Evolutionary conservation across 352 stramenopile species (phyloP).

Genomic region (Globisporangium spiculum): DNA sequence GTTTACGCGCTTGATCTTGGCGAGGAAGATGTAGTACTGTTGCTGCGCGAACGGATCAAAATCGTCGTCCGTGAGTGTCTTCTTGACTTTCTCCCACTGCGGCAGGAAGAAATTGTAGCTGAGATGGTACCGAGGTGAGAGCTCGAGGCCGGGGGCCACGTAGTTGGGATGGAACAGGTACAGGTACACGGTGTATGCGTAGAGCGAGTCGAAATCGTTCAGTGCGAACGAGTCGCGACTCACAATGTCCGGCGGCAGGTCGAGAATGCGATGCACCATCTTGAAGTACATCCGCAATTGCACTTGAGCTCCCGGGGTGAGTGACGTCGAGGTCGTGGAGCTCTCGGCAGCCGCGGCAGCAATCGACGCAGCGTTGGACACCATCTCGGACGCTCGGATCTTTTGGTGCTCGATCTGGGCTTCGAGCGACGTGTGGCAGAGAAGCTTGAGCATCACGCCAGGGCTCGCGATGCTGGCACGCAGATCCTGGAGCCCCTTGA

Average conservation of each 20-base stretch:
- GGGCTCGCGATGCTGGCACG: conserved; percentile 47
- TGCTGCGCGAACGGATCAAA: conserved; percentile 70
- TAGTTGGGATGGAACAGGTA: conserved; percentile 69
- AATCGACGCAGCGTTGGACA: conserved; percentile 21
- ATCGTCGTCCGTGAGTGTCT: conserved; percentile 46
- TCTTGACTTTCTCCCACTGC: conserved; percentile 73
- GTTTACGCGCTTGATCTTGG: conserved; percentile 64
- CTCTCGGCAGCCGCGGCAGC: conserved; percentile 31
- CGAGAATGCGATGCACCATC: conserved; percentile 42
- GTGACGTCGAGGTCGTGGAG: conserved; percentile 49
- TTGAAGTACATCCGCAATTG: conserved; percentile 79
- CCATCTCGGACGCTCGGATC: conserved; percentile 38
- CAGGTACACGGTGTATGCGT: conserved; percentile 58
- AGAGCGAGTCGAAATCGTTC: conserved; percentile 76
- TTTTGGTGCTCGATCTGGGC: conserved; percentile 52
- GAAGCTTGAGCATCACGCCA: conserved; percentile 67
- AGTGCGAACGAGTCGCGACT: conserved; percentile 64
- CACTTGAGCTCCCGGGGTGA: conserved; percentile 47
- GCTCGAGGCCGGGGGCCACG: conserved; percentile 35
- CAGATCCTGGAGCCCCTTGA: conserved; percentile 67
- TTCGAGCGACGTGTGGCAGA: conserved; percentile 57
- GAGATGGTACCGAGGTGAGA: conserved; percentile 51
- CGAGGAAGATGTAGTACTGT: conserved; percentile 71
- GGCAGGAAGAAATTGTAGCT: conserved; percentile 53
- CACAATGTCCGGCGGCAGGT: conserved; percentile 62